phyloP scores from a whole-genome alignment of 2,329 filamentous ascomycete genomes.

The Pseudomassariella vexata region DNA sequence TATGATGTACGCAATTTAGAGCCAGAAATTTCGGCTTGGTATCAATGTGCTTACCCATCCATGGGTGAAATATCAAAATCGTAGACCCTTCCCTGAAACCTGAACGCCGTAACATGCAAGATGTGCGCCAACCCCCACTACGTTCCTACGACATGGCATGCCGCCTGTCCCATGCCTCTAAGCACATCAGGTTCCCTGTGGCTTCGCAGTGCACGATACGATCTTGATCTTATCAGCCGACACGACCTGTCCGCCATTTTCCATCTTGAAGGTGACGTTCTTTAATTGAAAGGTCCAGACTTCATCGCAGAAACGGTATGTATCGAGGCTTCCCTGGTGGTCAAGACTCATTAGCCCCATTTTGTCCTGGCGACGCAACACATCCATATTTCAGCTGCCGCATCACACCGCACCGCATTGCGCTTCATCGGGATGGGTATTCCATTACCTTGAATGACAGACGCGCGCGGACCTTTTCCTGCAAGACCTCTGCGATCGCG shows the following conservation, averaged over 20 bases:
- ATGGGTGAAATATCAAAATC: too few species aligned
- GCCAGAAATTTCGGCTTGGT: too few species aligned
- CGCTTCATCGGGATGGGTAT: too few species aligned
- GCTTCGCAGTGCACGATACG: slow-evolving; percentile 92
- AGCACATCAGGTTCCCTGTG: slow-evolving; percentile 12
- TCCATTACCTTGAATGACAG: slow-evolving; percentile 82
- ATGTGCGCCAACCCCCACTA: too few species aligned
- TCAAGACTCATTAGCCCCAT: slow-evolving; percentile 4
- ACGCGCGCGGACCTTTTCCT: slow-evolving; percentile 86
- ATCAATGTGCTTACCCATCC: too few species aligned
- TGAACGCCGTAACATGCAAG: too few species aligned
- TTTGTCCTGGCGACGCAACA: too few species aligned
- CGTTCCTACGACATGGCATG: too few species aligned
- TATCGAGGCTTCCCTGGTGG: slow-evolving; percentile 86
- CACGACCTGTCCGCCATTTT: slow-evolving; percentile 67
- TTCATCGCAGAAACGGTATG: slow-evolving; percentile 98
- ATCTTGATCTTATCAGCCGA: slow-evolving; percentile 95
- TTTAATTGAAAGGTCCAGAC: slow-evolving; percentile 99
- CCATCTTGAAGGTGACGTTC: slow-evolving; percentile 98
- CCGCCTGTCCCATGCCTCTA: too few species aligned
- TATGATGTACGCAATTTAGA: too few species aligned
- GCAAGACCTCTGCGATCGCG: slow-evolving; percentile 82
- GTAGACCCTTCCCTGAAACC: too few species aligned
- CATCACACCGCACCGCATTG: background rate
- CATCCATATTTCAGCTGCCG: too few species aligned